These are phyloP conservation scores for Leccinum incarnatum DNA, from an alignment of 768 basidiomycete species.

Conservation along the genomic window DNA sequence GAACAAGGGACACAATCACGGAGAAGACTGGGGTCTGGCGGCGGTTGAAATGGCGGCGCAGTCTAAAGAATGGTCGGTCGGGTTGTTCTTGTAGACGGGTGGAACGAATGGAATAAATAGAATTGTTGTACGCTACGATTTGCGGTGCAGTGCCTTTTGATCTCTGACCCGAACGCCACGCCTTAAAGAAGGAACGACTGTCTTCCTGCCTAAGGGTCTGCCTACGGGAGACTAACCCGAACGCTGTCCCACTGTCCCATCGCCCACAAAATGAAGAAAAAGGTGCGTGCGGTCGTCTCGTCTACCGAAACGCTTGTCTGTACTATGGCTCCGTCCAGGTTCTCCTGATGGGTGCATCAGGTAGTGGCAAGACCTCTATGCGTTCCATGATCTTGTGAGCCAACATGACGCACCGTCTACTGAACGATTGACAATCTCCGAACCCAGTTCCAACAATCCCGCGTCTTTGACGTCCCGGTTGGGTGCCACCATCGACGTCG, in stretches of 20 bases:
- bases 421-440: slow-evolving; percentile 9
- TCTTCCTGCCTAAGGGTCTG: too few species aligned
- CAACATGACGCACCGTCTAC: not conserved
- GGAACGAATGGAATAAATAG: not conserved
- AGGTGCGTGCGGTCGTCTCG: slow-evolving; percentile 15
- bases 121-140: slow-evolving; percentile 8
- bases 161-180: not conserved
- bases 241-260: too few species aligned
- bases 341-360: slow-evolving; percentile 96
- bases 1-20: slow-evolving; percentile 90
- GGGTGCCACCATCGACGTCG: slow-evolving; percentile 97
- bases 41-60: slow-evolving; percentile 90
- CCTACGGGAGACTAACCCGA: too few species aligned
- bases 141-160: not conserved
- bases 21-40: slow-evolving; percentile 96
- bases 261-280: slow-evolving; percentile 31
- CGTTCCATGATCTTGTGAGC: slow-evolving; percentile 97
- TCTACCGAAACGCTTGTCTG: not conserved
- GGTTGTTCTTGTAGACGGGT: slow-evolving; percentile 46
- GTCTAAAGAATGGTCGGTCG: slow-evolving; percentile 63
- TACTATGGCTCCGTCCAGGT: slow-evolving; percentile 50
- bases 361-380: slow-evolving; percentile 97
- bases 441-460: slow-evolving; percentile 84
- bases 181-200: too few species aligned
- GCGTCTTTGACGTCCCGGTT: slow-evolving; percentile 88